phyloP scores from a whole-genome alignment of 1,139 yeast genomes.

The Lodderomyces margitis region DNA sequence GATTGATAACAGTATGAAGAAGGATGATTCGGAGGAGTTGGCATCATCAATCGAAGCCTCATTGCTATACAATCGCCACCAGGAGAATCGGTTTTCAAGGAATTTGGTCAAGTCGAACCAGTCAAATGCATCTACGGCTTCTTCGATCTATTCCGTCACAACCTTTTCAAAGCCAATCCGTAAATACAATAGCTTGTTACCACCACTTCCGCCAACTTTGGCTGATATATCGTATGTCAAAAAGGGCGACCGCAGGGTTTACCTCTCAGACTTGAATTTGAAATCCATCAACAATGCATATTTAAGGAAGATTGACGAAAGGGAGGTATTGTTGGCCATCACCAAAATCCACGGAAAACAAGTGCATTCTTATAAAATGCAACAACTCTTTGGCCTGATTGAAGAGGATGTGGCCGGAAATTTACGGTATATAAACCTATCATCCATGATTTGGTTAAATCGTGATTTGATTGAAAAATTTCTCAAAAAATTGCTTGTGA shows the following conservation, averaged over 20 bases:
- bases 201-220: conserved; percentile 34
- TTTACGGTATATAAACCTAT: conserved; percentile 36
- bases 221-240: conserved; percentile 27
- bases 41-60: background rate
- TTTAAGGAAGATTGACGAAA: conserved; percentile 33
- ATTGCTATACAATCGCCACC: background rate
- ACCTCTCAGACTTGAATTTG: conserved; percentile 41
- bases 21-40: conserved; percentile 9
- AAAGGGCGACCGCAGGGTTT: conserved; percentile 41
- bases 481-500: conserved; percentile 20
- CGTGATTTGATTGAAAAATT: conserved; percentile 37
- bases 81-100: conserved; percentile 1
- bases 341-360: conserved; percentile 23
- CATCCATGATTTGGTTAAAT: conserved; percentile 55
- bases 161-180: conserved; percentile 30
- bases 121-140: conserved; percentile 24
- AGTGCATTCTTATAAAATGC: conserved; percentile 7
- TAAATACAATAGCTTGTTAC: conserved; percentile 37
- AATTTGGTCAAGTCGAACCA: conserved; percentile 13
- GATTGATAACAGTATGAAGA: conserved; percentile 24
- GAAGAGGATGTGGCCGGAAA: conserved; percentile 15
- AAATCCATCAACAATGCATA: conserved; percentile 37
- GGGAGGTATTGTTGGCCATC: conserved; percentile 35
- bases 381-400: conserved; percentile 15
- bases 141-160: conserved; percentile 31